Base-by-base conservation (phyloP, 495 filamentous ascomycete genomes). In the Antarctomyces pellizariae region DNA sequence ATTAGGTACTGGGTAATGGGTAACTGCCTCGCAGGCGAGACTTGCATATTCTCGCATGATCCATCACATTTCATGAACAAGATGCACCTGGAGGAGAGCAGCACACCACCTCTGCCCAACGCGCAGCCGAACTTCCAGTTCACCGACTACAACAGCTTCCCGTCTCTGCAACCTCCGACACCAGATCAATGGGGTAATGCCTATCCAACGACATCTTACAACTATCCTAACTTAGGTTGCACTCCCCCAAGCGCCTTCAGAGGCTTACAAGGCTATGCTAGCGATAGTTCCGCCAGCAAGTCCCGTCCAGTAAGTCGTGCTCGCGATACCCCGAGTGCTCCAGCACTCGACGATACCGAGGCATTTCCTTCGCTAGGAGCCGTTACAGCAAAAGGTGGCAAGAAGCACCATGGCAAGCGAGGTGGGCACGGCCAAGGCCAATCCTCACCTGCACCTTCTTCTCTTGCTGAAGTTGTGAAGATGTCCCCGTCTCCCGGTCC, bases 1-100 rank as follows among this genome's bases (percentile, higher is more conserved):
- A 28, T 1, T 37, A 90, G 79, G 47, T 93, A 93, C 41, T 99
- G 84, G 82, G 62, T 95, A 20, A 82, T 75, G 57, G 89, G 89
- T 6, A 92, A 84, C 39, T 99, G 89, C 45, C 62, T 99, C 22
- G 89, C 89, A 15, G 86, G 86, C 21, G 70, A 79, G 31, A 79
- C 79, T 7, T 99, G 89, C 49, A 73, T 91, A 31, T 99, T 99
- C 56, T 93, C 84, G 7, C 89, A 99, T 44, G 89, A 99, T 38
- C 89, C 89, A 6, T 68, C 82, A 3, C 61, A 71, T 33, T 58
- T 78, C n/a, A 56, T 77, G 33, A 71, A 65, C 38, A 64, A 59
- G 27, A 56, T 82, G 18, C 63, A 58, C 32, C 44, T 82, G 13
- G 59, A 64, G 22, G 69, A 71, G 21, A 60, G 57, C 24, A 59